Conservation (phyloP, 2,329 filamentous ascomycete species). For the Venturia effusa region DNA sequence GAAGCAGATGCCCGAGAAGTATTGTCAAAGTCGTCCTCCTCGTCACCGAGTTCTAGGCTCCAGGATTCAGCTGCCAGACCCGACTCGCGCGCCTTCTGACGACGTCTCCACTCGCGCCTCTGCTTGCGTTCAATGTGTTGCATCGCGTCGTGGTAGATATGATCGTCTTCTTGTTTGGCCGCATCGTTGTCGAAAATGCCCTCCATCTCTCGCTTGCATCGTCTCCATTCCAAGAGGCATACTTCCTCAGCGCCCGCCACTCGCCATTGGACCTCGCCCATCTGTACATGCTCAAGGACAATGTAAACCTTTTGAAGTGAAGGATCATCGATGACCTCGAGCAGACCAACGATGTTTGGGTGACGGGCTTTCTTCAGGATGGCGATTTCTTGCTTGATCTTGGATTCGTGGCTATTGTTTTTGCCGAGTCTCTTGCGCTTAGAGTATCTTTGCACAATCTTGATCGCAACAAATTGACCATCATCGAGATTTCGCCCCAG, state of each 20-base stretch:
- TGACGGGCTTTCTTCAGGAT: constrained; percentile 98
- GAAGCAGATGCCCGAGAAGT: constrained; percentile 26
- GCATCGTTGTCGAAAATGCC: constrained; percentile 33
- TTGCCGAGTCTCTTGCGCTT: constrained; percentile 84
- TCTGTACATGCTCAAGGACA: constrained; percentile 87
- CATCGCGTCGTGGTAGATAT: constrained; percentile 33
- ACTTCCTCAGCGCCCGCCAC: constrained; percentile 79
- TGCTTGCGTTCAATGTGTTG: constrained; percentile 45
- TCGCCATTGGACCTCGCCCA: constrained; percentile 90
- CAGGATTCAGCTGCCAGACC: constrained; percentile 51
- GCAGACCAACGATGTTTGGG: constrained; percentile 87
- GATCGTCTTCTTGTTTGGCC: constrained; percentile 32
- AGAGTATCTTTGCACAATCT: constrained; percentile 93
- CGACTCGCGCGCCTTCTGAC: constrained; percentile 20
- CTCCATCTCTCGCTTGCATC: constrained; percentile 61
- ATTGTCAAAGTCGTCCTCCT: constrained; percentile 36
- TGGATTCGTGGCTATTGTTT: constrained; percentile 59
- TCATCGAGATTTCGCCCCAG: constrained; percentile 71
- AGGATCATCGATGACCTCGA: constrained; percentile 96
- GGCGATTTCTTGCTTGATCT: constrained; percentile 91
- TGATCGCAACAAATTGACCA: constrained; percentile 81
- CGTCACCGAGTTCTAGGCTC: constrained; percentile 72
- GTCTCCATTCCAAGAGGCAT: constrained; percentile 68
- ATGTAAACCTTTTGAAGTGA: constrained; percentile 97
- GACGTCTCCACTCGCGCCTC: constrained; percentile 27